These are phyloP conservation scores for Trichocladium antarcticum DNA, from an alignment of 495 filamentous ascomycete species.

Conservation along the genomic window DNA sequence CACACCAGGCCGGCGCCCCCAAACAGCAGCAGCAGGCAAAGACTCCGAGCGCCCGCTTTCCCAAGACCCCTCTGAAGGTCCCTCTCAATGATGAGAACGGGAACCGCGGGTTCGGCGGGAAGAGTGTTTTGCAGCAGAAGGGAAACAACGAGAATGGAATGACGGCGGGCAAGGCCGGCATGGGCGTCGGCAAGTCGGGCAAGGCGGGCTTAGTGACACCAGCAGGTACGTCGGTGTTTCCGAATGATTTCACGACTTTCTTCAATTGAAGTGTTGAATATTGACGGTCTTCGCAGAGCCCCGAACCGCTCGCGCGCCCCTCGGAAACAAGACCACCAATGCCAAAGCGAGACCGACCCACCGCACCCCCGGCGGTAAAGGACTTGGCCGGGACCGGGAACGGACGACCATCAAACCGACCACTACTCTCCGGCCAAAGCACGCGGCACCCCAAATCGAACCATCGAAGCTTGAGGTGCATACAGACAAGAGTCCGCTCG, in stretches of 20 bases:
- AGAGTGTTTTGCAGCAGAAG: conserved; percentile 46
- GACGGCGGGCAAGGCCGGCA: conserved; percentile 45
- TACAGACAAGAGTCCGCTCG: conserved; percentile 25
- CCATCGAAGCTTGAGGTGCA: conserved; percentile 37
- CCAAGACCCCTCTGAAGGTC: conserved; percentile 76
- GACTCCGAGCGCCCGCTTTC: conserved; percentile 62
- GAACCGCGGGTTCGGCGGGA: conserved; percentile 48
- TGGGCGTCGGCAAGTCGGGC: conserved; percentile 38
- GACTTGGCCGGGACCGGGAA: conserved; percentile 31
- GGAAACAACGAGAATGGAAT: conserved; percentile 53
- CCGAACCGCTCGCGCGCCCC: conserved; percentile 56
- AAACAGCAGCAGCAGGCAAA: conserved; percentile 70
- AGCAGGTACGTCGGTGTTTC: conserved; percentile 18
- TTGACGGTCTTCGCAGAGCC: conserved; percentile 42
- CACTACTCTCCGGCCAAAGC: conserved; percentile 26
- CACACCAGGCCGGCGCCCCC: conserved; percentile 62
- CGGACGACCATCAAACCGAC: conserved; percentile 32
- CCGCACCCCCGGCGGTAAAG: conserved; percentile 38
- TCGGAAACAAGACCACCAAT: conserved; percentile 94
- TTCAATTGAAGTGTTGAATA: neutral
- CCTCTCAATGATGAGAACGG: conserved; percentile 80
- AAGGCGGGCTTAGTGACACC: conserved; percentile 61
- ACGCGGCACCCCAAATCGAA: conserved; percentile 35
- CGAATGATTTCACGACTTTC: neutral
- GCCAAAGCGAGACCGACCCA: conserved; percentile 65